A percentile compares a stretch with the other conserved stretches of the same genome.
Conservation (phyloP, 2,329 filamentous ascomycete species). For the Fusarium nurragi region DNA sequence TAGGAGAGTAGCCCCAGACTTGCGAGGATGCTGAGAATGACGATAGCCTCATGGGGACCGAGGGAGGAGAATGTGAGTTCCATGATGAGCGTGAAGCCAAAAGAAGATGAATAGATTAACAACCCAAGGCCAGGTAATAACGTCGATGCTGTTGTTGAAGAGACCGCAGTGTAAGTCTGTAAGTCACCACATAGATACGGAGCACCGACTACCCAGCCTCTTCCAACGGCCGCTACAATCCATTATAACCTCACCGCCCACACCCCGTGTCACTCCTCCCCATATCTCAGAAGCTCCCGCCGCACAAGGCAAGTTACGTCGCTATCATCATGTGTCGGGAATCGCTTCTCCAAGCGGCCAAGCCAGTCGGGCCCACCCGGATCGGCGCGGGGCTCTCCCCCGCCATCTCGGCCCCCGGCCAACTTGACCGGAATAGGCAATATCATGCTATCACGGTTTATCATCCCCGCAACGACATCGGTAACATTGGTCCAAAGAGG, state of each 20-base stretch:
- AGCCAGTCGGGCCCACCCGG: slow-evolving; percentile 8
- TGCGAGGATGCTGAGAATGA: slow-evolving; percentile 19
- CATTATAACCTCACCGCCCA: slow-evolving; percentile 12
- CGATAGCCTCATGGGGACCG: slow-evolving; percentile 17
- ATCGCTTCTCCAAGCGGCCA: slow-evolving; percentile 28
- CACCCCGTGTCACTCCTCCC: neutral
- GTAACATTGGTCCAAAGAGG: slow-evolving; percentile 34
- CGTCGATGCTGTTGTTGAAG: neutral
- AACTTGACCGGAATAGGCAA: slow-evolving; percentile 36
- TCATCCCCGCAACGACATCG: slow-evolving; percentile 13
- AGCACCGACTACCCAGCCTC: neutral
- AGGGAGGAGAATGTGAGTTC: slow-evolving; percentile 4
- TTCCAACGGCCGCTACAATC: neutral
- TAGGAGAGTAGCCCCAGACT: slow-evolving; percentile 19
- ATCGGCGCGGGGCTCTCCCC: slow-evolving; percentile 1
- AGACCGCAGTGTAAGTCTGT: slow-evolving; percentile 15
- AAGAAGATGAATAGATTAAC: fast-evolving
- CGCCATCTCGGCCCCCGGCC: slow-evolving; percentile 12
- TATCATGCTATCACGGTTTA: slow-evolving; percentile 26
- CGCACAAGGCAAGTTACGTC: neutral
- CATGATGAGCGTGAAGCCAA: slow-evolving; percentile 1
- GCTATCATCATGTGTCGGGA: slow-evolving; percentile 16
- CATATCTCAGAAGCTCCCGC: neutral
- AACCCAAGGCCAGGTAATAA: neutral
- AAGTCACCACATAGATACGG: slow-evolving; percentile 20